phyloP scores from a whole-genome alignment of 1,284 basidiomycete species.

The Papiliotrema laurentii region DNA sequence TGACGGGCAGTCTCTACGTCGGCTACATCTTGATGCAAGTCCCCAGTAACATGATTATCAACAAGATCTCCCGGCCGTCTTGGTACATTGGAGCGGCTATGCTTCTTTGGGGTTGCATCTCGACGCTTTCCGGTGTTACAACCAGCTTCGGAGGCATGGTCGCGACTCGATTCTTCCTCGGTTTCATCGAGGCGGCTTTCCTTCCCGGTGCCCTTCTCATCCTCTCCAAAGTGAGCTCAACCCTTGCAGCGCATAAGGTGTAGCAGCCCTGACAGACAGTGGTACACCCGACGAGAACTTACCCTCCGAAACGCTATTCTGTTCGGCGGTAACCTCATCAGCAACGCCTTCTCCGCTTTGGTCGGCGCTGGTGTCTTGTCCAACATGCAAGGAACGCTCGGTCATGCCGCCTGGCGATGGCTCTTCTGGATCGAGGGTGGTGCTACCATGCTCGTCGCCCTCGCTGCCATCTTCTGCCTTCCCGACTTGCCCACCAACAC shows the following conservation, averaged over 20 bases:
- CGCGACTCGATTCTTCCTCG: slow-evolving; percentile 26
- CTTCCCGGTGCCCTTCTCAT: slow-evolving; percentile 48
- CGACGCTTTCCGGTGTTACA: slow-evolving; percentile 26
- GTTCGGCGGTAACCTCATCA: slow-evolving; percentile 62
- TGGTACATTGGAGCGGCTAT: slow-evolving; percentile 31
- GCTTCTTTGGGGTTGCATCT: slow-evolving; percentile 35
- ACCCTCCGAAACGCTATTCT: slow-evolving; percentile 63
- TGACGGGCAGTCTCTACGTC: slow-evolving; percentile 47
- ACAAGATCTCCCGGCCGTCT: slow-evolving; percentile 28
- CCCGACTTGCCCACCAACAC: slow-evolving; percentile 70
- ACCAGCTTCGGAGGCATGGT: slow-evolving; percentile 27
- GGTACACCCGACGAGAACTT: slow-evolving; percentile 36
- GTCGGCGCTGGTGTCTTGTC: slow-evolving; percentile 67
- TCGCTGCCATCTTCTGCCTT: slow-evolving; percentile 61
- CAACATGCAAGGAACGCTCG: slow-evolving; percentile 62
- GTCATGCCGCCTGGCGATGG: slow-evolving; percentile 71
- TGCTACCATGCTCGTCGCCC: slow-evolving; percentile 56
- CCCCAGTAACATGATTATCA: slow-evolving; percentile 35
- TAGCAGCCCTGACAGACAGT: too few relatives aligned
- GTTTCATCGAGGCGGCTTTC: slow-evolving; percentile 28
- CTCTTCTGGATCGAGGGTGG: slow-evolving; percentile 56
- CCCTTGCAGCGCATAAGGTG: too few relatives aligned
- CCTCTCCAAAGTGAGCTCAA: slow-evolving; percentile 57
- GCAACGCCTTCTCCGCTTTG: slow-evolving; percentile 73
- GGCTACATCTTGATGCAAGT: slow-evolving; percentile 27